A percentile compares a stretch with the other conserved stretches of the same genome.
phyloP scores from a whole-genome alignment of 352 stramenopile species.

The Lagenidium giganteum region DNA sequence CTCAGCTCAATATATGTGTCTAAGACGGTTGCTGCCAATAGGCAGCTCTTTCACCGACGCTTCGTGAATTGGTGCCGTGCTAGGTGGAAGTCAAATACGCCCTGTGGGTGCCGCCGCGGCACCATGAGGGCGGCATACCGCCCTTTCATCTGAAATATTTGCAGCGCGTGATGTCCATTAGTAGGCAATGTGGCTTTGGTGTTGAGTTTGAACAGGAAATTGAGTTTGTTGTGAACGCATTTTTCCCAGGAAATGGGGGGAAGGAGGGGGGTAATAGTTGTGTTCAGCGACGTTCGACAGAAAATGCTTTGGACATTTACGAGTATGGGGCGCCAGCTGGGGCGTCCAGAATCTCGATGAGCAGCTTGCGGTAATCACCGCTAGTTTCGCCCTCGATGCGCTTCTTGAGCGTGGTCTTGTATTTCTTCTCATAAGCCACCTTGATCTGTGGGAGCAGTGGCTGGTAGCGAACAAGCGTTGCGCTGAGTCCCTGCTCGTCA shows the following conservation, averaged over 20 bases:
- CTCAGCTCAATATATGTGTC: too few relatives aligned
- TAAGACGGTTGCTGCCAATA: too few relatives aligned
- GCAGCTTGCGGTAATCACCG: constrained; percentile 58
- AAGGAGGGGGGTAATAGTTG: not conserved
- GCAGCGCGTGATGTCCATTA: too few relatives aligned
- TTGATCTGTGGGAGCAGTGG: constrained; percentile 42
- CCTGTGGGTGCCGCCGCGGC: too few relatives aligned
- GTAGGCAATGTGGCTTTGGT: too few relatives aligned
- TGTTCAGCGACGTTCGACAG: constrained; percentile 2
- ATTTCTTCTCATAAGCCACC: constrained; percentile 49
- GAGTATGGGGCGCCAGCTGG: too few relatives aligned
- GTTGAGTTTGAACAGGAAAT: constrained; percentile 5
- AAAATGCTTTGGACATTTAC: too few relatives aligned
- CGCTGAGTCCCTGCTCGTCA: constrained; percentile 17
- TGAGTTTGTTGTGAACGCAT: not conserved
- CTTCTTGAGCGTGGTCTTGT: constrained; percentile 52
- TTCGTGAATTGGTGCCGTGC: too few relatives aligned
- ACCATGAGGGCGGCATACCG: too few relatives aligned
- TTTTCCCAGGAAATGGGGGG: not conserved
- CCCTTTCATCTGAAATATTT: too few relatives aligned
- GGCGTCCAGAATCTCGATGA: constrained; percentile 51
- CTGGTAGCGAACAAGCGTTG: constrained; percentile 68
- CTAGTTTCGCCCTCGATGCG: constrained; percentile 46
- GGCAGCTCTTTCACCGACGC: too few relatives aligned
- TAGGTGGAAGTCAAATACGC: too few relatives aligned